These are phyloP conservation scores for Fusarium citri DNA, from an alignment of 2,329 filamentous ascomycete genomes.

Conservation along the genomic window DNA sequence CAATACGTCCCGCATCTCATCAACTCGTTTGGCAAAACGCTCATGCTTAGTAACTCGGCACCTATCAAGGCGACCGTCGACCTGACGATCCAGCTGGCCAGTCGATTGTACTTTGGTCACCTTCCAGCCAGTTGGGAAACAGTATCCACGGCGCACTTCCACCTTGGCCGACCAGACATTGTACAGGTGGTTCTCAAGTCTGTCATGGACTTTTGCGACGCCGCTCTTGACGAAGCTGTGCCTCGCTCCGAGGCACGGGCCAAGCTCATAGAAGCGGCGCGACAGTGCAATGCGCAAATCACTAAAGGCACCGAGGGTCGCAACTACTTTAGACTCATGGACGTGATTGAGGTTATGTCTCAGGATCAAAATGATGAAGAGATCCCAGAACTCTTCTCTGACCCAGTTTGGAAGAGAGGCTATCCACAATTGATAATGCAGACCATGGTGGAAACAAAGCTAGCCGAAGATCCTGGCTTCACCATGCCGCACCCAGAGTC, in stretches of 20 bases:
- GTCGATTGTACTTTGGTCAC: conserved; percentile 10
- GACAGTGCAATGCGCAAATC: conserved; percentile 9
- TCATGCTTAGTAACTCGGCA: neutral
- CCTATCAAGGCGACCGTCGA: conserved; percentile 12
- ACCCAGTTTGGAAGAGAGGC: conserved; percentile 9
- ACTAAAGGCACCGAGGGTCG: conserved; percentile 1
- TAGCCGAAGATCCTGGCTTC: conserved; percentile 5
- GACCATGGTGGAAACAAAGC: conserved; percentile 10
- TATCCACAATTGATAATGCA: conserved; percentile 9
- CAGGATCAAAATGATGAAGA: conserved; percentile 4
- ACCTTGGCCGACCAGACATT: conserved; percentile 6
- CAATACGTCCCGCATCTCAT: conserved; percentile 9
- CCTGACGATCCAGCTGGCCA: conserved; percentile 7
- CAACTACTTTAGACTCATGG: conserved; percentile 10
- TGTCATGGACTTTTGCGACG: conserved; percentile 10
- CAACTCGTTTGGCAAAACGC: neutral
- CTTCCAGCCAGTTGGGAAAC: conserved; percentile 17
- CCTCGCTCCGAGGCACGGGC: neutral
- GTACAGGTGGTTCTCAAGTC: conserved; percentile 5
- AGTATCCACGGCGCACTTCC: conserved; percentile 7
- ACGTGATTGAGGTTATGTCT: conserved; percentile 10
- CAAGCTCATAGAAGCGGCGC: conserved; percentile 4
- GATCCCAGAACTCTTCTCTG: neutral
- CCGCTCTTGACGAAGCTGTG: neutral
- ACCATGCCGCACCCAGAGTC: conserved; percentile 12